These are phyloP conservation scores for Hortaea werneckii DNA, from an alignment of 2,329 filamentous ascomycete species.

Conservation along the genomic window DNA sequence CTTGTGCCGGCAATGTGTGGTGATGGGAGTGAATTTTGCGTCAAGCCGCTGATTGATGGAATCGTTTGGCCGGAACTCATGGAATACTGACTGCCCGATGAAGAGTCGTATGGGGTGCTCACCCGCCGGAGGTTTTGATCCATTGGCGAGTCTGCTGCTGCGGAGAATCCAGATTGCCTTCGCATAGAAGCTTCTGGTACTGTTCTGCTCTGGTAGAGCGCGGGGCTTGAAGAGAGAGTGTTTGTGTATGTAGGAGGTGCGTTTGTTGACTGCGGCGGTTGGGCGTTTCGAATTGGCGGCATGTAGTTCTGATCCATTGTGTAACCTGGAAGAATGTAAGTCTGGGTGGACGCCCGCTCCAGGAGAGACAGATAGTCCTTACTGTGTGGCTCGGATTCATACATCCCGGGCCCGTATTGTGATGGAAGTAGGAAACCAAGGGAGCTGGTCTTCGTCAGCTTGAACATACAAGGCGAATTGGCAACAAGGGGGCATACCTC, in stretches of 20 bases:
- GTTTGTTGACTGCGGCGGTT: constrained; percentile 17
- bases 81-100: constrained; percentile 16
- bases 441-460: constrained; percentile 14
- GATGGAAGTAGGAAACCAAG: constrained; percentile 27
- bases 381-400: constrained; percentile 23
- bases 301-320: constrained; percentile 24
- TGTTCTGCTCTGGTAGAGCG: constrained; percentile 20
- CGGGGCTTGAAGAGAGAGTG: constrained; percentile 21
- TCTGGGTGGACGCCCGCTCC: background rate
- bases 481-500: constrained; percentile 16
- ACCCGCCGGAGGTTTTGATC: constrained; percentile 17
- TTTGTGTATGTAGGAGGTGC: constrained; percentile 16
- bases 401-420: constrained; percentile 21
- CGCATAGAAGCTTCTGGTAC: constrained; percentile 11
- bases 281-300: constrained; percentile 23
- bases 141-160: constrained; percentile 13
- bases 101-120: constrained; percentile 20
- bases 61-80: constrained; percentile 19
- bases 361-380: constrained; percentile 5
- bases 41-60: constrained; percentile 24
- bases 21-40: constrained; percentile 23
- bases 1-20: constrained; percentile 17
- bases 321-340: constrained; percentile 12
- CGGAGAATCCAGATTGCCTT: constrained; percentile 18
- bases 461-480: no score